Evolutionary conservation across 106 monocot genomes (phyloP), one percentile per base, ranked within the genome.

Genomic region (Dendrobium nobile): DNA sequence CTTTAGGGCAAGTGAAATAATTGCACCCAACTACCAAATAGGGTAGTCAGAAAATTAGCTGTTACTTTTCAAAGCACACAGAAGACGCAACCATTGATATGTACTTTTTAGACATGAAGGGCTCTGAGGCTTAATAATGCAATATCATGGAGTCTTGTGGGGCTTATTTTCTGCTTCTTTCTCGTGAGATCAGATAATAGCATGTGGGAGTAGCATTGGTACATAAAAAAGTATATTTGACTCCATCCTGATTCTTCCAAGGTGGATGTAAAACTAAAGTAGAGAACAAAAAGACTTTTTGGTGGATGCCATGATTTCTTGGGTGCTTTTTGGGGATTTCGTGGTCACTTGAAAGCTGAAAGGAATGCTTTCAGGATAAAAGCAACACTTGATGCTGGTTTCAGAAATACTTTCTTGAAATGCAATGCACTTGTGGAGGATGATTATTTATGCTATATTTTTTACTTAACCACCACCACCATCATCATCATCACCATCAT

Each of bases 351-450:
- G 70, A 9, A 70, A 31, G 70, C 33, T 16, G 15, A 33, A 70
- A 37, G 70, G 70, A 33, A 70, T 70, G 70, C 70, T 70, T 70
- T 70, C 33, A 70, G 70, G 31, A 70, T 37, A 37, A 70, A 70
- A 70, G 70, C 70, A 37, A 37, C 67, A 37, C 37, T 37, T 70
- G 15, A 70, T 31, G 5, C 37, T 31, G 27, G 37, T 31, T 31
- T 4, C 0, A 1, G 18, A 24, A 17, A 37, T 5, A 70, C 37
- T 13, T 19, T 26, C 11, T 70, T 70, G 70, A 31, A 70, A 70
- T 27, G 70, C 70, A 70, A 27, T 70, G 70, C 27, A 22, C 61
- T 61, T 0, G 22, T 61, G 22, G 61, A 61, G 61, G 5, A 61
- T 61, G 10, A 61, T 6, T 22, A 61, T n/a, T 6, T n/a, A 61